These are phyloP conservation scores for Mycena vulgaris DNA, from an alignment of 768 basidiomycete genomes.

Conservation along the genomic window DNA sequence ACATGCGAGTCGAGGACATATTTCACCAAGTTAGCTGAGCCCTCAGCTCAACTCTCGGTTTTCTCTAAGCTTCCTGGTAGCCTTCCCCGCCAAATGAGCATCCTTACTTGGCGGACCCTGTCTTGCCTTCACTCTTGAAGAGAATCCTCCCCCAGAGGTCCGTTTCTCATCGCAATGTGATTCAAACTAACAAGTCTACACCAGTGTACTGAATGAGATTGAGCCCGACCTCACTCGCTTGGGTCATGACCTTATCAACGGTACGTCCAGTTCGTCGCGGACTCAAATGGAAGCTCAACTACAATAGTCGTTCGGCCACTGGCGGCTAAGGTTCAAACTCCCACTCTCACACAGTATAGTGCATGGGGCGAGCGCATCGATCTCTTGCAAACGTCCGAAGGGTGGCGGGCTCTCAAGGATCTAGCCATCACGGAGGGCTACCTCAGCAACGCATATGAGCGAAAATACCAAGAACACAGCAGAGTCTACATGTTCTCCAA, in stretches of 20 bases:
- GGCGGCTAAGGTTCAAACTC: constrained; percentile 59
- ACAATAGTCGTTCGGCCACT: constrained; percentile 68
- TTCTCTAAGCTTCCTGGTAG: constrained; percentile 2
- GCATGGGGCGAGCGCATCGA: constrained; percentile 81
- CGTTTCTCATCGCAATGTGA: constrained; percentile 8
- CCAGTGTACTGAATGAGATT: constrained; percentile 64
- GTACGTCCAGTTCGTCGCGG: too few species aligned
- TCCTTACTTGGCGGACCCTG: constrained; percentile 72
- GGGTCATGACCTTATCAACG: constrained; percentile 66
- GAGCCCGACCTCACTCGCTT: constrained; percentile 70
- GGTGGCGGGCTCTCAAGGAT: constrained; percentile 78
- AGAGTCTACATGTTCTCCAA: constrained; percentile 80
- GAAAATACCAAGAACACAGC: constrained; percentile 71
- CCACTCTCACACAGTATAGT: constrained; percentile 76
- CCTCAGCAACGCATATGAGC: constrained; percentile 76
- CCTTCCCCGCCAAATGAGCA: constrained; percentile 59
- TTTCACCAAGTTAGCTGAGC: constrained; percentile 6
- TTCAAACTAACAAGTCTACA: neutral
- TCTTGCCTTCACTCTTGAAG: constrained; percentile 71
- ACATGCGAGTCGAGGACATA: constrained; percentile 19
- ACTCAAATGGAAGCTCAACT: neutral
- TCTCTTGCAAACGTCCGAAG: constrained; percentile 76
- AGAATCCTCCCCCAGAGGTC: constrained; percentile 67
- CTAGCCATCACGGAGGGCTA: constrained; percentile 74
- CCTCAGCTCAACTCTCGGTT: neutral